phyloP scores from a whole-genome alignment of 345 rosid genomes.

The Cardamine resedifolia region DNA sequence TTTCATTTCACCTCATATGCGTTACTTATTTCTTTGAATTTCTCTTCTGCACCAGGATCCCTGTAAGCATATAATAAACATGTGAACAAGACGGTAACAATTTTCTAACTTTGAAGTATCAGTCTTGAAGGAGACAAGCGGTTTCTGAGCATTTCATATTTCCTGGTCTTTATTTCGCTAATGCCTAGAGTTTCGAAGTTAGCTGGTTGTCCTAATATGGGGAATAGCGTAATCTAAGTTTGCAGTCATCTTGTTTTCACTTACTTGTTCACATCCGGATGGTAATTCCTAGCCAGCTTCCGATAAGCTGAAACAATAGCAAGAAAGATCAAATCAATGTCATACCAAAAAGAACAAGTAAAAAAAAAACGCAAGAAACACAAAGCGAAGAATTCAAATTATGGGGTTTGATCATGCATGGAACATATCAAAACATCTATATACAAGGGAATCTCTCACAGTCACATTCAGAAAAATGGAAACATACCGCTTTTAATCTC shows the following conservation, averaged over 20 bases:
- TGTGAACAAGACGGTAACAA: constrained; percentile 3
- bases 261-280: constrained; percentile 99
- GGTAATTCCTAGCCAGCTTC: constrained; percentile 92
- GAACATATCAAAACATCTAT: not conserved
- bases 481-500: constrained; percentile 91
- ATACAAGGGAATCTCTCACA: not conserved
- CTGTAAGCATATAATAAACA: constrained; percentile 40
- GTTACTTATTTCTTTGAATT: constrained; percentile 96
- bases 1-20: constrained; percentile 78
- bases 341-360: not conserved
- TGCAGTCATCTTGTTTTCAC: constrained; percentile 25
- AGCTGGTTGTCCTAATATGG: not conserved
- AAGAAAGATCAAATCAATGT: not conserved
- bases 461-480: not conserved
- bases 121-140: not conserved
- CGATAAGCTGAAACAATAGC: constrained; percentile 69
- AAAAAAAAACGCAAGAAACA: not conserved
- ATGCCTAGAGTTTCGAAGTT: constrained; percentile 1
- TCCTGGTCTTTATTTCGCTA: not conserved
- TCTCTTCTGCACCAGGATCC: constrained; percentile 85
- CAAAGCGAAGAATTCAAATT: not conserved
- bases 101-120: not conserved
- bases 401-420: not conserved
- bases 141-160: constrained; percentile 9
- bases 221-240: not conserved